Evolutionary conservation across 768 basidiomycete species (phyloP), one percentile per base, ranked within the genome.

Genomic region (Chalciporus piperatus): DNA sequence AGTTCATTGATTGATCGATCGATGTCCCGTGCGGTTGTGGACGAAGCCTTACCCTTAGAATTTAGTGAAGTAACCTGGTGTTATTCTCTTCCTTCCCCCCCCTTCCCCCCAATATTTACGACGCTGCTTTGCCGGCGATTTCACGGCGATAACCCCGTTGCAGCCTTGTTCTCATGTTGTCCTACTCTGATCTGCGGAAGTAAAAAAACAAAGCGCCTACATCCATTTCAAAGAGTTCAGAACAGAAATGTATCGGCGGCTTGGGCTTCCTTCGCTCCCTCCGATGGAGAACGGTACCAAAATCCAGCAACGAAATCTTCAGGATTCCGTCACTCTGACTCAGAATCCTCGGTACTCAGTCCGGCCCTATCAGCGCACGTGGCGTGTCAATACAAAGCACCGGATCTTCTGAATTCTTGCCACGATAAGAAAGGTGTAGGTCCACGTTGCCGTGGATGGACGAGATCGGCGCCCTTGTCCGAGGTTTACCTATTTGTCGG

Each of bases 381-480:
- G 11, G 30, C 30, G 30, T 32, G 30, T 47, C 45, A 30, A 19
- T 23, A 32, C 25, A 17, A 48, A 27, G 38, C 33, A 58, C 53
- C 11, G 47, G 48, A 58, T 58, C 56, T 41, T 27, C 10, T 19
- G n/a, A 30, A 17, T 28, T 28, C 14, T 30, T 30, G 42, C 28
- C 25, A 44, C 16, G 58, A 63, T 63, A 65, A 63, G 52, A 48
- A 20, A 32, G 5, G 11, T 59, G 52, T 55, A 6, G 62, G 54
- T 52, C 59, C 62, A 59, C 52, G 51, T 55, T 66, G 59, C 64
- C 57, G 63, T 59, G 16, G 48, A 47, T 51, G 20, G 41, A 40
- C 51, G 4, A 19, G 49, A 51, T 51, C 37, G 16, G 27, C 16
- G n/a, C 45, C 45, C 12, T 35, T 17, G 32, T 42, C 11, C 10